A percentile compares a stretch with the other conserved stretches of the same genome.
Conservation (phyloP, 1,284 basidiomycete species). For the Ustilago curta region DNA sequence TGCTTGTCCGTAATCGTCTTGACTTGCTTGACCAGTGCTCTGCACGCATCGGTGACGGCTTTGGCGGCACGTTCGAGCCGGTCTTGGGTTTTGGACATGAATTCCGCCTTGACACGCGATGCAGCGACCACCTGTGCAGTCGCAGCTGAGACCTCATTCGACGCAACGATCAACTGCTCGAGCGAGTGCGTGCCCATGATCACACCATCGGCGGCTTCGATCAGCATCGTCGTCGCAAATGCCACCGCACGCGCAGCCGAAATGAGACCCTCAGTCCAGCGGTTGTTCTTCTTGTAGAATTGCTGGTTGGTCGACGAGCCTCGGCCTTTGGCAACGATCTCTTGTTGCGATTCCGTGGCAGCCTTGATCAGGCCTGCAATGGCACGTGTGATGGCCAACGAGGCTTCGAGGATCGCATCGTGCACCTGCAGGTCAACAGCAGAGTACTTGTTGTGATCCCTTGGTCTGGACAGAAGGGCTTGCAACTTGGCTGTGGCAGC, state of each 20-base stretch:
- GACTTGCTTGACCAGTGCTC: slow-evolving; percentile 94
- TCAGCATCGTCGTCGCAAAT: slow-evolving; percentile 94
- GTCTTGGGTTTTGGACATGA: slow-evolving; percentile 99
- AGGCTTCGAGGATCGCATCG: slow-evolving; percentile 93
- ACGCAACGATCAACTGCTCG: slow-evolving; percentile 98
- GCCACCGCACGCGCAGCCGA: slow-evolving; percentile 98
- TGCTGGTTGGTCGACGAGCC: slow-evolving; percentile 89
- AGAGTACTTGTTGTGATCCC: slow-evolving; percentile 83
- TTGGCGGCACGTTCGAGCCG: slow-evolving; percentile 94
- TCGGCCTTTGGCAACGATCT: slow-evolving; percentile 95
- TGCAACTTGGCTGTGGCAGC: slow-evolving; percentile 89
- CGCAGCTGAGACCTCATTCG: slow-evolving; percentile 95
- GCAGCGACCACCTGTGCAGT: slow-evolving; percentile 99
- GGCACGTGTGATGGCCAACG: slow-evolving; percentile 92
- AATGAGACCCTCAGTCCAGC: slow-evolving; percentile 99
- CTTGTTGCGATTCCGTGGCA: slow-evolving; percentile 95
- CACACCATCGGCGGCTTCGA: slow-evolving; percentile 97
- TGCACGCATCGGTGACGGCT: slow-evolving; percentile 98
- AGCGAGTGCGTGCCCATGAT: slow-evolving; percentile 94
- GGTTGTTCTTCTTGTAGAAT: slow-evolving; percentile 99
- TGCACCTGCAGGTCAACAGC: slow-evolving; percentile 95
- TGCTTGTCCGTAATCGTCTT: slow-evolving; percentile 91
- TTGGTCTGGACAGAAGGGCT: slow-evolving; percentile 87
- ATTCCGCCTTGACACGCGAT: slow-evolving; percentile 95
- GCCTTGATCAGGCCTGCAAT: slow-evolving; percentile 95